These are phyloP conservation scores for Brassica incana DNA, from an alignment of 345 rosid species.

Conservation along the genomic window DNA sequence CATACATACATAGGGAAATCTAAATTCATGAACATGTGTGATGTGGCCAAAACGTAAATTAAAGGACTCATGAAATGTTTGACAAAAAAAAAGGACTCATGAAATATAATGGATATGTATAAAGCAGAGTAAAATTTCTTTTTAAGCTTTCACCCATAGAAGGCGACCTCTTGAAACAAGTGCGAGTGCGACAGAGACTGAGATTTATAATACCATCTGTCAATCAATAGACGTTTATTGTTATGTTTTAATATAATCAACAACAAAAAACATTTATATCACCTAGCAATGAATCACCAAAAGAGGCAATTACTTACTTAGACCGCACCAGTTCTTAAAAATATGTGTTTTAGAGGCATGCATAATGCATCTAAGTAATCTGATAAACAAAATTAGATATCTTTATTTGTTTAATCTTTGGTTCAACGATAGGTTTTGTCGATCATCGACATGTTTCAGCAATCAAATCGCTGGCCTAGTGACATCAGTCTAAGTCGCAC, in stretches of 20 bases:
- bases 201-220: conserved; percentile 1
- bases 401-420: background rate
- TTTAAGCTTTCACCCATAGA: background rate
- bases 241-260: background rate
- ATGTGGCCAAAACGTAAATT: background rate
- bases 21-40: background rate
- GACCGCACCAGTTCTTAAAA: background rate
- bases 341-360: background rate
- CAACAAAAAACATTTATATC: background rate
- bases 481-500: background rate
- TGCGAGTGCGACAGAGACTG: conserved; percentile 10
- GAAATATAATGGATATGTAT: background rate
- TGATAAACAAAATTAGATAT: background rate
- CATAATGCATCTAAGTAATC: background rate
- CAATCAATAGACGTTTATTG: conserved; percentile 17
- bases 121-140: background rate
- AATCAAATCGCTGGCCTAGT: background rate
- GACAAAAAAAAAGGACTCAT: background rate
- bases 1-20: background rate
- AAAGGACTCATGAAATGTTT: background rate
- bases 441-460: background rate
- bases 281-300: conserved; percentile 1
- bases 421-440: background rate
- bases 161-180: conserved; percentile 6
- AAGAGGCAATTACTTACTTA: background rate